Evolutionary conservation across 345 rosid genomes (phyloP).

Genomic region (Lagerstroemia speciosa): DNA sequence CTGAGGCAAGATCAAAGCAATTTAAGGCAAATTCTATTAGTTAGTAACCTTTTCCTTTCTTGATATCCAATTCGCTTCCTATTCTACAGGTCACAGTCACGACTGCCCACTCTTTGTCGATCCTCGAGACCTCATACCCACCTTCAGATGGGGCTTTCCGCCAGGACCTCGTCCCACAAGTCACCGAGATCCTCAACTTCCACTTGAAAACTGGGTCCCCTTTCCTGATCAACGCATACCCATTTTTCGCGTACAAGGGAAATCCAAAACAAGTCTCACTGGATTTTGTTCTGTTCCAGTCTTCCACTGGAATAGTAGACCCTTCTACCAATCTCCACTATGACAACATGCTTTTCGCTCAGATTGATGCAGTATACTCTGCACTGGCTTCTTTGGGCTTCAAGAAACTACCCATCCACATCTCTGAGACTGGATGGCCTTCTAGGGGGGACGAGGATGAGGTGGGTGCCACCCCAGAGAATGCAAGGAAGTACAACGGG

Average conservation of each 20-base stretch:
- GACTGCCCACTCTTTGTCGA: slow-evolving; percentile 63
- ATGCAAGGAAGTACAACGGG: slow-evolving; percentile 80
- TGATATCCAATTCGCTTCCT: not conserved
- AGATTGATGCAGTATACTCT: slow-evolving; percentile 75
- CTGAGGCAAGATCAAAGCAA: not conserved
- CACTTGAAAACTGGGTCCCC: slow-evolving; percentile 62
- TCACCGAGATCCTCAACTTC: slow-evolving; percentile 53
- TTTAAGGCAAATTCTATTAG: not conserved
- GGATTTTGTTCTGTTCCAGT: slow-evolving; percentile 72
- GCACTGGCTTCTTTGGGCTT: slow-evolving; percentile 62
- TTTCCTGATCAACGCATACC: slow-evolving; percentile 83
- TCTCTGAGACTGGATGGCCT: slow-evolving; percentile 99
- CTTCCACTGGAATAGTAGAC: slow-evolving; percentile 61
- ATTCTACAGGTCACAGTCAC: slow-evolving; percentile 42
- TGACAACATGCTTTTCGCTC: slow-evolving; percentile 88
- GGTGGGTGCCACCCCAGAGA: slow-evolving; percentile 67
- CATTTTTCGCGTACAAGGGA: slow-evolving; percentile 87
- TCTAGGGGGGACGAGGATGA: slow-evolving; percentile 86
- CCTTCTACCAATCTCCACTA: slow-evolving; percentile 58
- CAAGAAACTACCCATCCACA: slow-evolving; percentile 48
- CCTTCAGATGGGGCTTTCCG: slow-evolving; percentile 82
- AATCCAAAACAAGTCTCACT: slow-evolving; percentile 62
- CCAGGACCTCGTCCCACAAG: slow-evolving; percentile 38
- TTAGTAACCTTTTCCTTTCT: not conserved
- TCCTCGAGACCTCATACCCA: slow-evolving; percentile 70